phyloP scores from a whole-genome alignment of 768 basidiomycete species.

The Tricholoma hemisulphureum region DNA sequence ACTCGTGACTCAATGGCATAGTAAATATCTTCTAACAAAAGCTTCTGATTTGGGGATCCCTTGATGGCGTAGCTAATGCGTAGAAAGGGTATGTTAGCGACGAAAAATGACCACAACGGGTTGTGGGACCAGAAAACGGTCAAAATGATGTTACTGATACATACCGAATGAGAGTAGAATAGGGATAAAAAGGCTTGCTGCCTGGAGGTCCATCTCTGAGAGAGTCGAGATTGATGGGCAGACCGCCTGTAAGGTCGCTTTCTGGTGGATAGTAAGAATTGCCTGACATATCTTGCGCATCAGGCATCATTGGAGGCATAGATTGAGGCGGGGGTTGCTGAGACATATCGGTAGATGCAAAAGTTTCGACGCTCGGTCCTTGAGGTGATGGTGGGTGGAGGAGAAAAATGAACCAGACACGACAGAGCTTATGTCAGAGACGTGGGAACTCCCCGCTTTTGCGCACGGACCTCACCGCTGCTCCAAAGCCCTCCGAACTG shows the following conservation, averaged over 20 bases:
- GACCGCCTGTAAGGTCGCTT: constrained; percentile 77
- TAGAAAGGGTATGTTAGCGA: constrained; percentile 8
- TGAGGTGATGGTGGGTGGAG: constrained; percentile 46
- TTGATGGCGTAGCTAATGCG: constrained; percentile 79
- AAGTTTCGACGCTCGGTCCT: constrained; percentile 33
- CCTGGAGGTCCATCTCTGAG: constrained; percentile 85
- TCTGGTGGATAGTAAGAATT: constrained; percentile 75
- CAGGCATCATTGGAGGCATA: constrained; percentile 65
- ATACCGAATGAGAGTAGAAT: constrained; percentile 86
- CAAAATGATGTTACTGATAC: constrained; percentile 27
- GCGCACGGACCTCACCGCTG: constrained; percentile 56
- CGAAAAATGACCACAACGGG: constrained; percentile 10
- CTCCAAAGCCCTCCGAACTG: constrained; percentile 16
- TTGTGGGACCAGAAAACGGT: constrained; percentile 8
- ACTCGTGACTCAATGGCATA: constrained; percentile 89
- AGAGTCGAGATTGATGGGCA: constrained; percentile 85
- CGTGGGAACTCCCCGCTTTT: constrained; percentile 53
- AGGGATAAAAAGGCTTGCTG: constrained; percentile 88
- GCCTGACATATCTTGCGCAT: constrained; percentile 53
- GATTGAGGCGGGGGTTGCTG: constrained; percentile 53
- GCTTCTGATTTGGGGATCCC: constrained; percentile 83
- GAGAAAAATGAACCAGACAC: constrained; percentile 44
- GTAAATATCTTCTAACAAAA: constrained; percentile 86
- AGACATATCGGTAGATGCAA: constrained; percentile 38
- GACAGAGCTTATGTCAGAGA: constrained; percentile 49